Percentiles rank a stretch among this genome's conserved stretches.
These are phyloP conservation scores for Cercophora samala DNA, from an alignment of 495 filamentous ascomycete genomes.

Conservation along the genomic window DNA sequence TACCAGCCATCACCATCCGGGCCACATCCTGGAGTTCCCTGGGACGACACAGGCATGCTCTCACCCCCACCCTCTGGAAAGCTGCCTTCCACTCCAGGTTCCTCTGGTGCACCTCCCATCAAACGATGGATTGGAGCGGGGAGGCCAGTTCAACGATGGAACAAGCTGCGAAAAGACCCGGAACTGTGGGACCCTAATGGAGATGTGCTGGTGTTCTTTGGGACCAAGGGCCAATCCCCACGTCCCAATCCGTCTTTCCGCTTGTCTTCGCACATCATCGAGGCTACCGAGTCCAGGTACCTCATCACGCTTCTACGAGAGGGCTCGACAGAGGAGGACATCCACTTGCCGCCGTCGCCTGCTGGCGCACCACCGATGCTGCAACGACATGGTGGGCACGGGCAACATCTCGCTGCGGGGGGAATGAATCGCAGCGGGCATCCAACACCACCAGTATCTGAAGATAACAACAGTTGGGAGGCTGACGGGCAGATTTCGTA, in stretches of 20 bases:
- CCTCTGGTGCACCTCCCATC: conserved; percentile 37
- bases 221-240: conserved; percentile 38
- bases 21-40: conserved; percentile 15
- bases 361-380: conserved; percentile 43
- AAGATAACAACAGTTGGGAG: conserved; percentile 40
- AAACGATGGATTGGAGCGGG: conserved; percentile 52
- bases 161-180: conserved; percentile 55
- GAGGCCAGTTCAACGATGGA: conserved; percentile 49
- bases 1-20: conserved; percentile 1
- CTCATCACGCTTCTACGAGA: conserved; percentile 52
- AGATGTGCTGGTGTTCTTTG: conserved; percentile 59
- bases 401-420: conserved; percentile 29
- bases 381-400: conserved; percentile 31
- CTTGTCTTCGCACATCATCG: conserved; percentile 54
- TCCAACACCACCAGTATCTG: conserved; percentile 44
- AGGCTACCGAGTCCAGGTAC: conserved; percentile 52
- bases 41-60: conserved; percentile 11
- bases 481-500: conserved; percentile 54
- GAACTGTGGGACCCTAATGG: conserved; percentile 62
- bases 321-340: conserved; percentile 46
- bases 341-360: conserved; percentile 45
- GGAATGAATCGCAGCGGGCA: conserved; percentile 32
- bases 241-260: conserved; percentile 55
- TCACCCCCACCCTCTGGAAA: conserved; percentile 38
- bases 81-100: conserved; percentile 33